Evolutionary conservation across 768 basidiomycete species (phyloP).

Genomic region (Chiua virens): DNA sequence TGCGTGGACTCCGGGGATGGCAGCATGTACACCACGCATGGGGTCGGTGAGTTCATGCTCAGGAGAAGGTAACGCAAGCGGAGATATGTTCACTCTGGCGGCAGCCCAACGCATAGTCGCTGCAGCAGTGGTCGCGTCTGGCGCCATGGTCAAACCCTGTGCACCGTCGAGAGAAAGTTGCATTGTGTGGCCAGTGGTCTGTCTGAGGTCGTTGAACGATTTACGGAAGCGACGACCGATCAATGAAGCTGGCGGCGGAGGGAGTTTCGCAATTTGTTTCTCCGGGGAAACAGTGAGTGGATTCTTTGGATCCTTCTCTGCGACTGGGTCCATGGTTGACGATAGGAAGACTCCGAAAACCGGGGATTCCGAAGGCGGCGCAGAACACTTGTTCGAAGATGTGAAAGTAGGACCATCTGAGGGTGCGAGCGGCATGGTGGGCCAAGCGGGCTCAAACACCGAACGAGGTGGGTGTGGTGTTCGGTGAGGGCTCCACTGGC

Average conservation of each 20-base stretch:
- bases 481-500: slow-evolving; percentile 77
- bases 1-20: slow-evolving; percentile 62
- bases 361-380: slow-evolving; percentile 12
- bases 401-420: slow-evolving; percentile 7
- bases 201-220: slow-evolving; percentile 46
- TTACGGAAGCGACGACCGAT: slow-evolving; percentile 43
- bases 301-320: slow-evolving; percentile 20
- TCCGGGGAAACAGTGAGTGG: slow-evolving; percentile 24
- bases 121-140: slow-evolving; percentile 65
- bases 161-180: slow-evolving; percentile 30
- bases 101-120: slow-evolving; percentile 89
- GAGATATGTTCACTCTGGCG: slow-evolving; percentile 78
- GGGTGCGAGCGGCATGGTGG: slow-evolving; percentile 5
- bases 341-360: slow-evolving; percentile 8
- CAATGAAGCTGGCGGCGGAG: slow-evolving; percentile 25
- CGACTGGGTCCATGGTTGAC: slow-evolving; percentile 9
- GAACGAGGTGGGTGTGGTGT: slow-evolving; percentile 59
- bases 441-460: slow-evolving; percentile 22
- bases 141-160: slow-evolving; percentile 33
- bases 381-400: slow-evolving; percentile 1
- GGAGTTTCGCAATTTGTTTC: slow-evolving; percentile 26
- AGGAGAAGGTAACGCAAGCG: slow-evolving; percentile 84
- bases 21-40: slow-evolving; percentile 70
- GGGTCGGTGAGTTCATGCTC: slow-evolving; percentile 92
- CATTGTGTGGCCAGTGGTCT: slow-evolving; percentile 25